Evolutionary conservation across 2,329 filamentous ascomycete genomes (phyloP), one percentile per base, ranked within the genome.

Genomic region (Thelonectria olida): DNA sequence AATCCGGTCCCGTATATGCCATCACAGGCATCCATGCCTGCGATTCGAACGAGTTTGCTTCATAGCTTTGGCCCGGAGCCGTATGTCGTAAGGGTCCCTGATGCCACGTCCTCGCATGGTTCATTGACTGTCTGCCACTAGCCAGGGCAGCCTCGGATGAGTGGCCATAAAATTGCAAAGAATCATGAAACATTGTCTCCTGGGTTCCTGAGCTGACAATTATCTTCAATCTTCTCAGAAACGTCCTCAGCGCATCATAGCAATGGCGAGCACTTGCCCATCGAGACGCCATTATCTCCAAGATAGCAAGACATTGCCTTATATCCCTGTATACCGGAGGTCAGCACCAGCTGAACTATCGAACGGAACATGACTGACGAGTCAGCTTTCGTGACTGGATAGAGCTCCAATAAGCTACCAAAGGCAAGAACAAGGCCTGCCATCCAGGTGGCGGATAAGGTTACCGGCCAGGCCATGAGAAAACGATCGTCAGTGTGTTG

Each of bases 391-490:
- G 53, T 44, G 15, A 57, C 34, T 3, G 67, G 64, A 25, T 76
- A 76, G 7, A 73, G 57, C 9, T 69, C 66, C 20, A 76, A 63
- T n/a, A 73, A 67, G 34, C 67, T 68, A 7, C 75, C 73, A 58
- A 77, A 77, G 2, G 75, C 74, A 7, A 78, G 62, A 5, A 77
- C 72, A 1, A 79, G 66, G 7, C 77, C 76, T 7, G 74, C 72
- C 74, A 78, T 79, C 76, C 76, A 79, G 0, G 69, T 64, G 1
- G 75, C 72, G 1, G 76, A 75, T 23, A 78, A 64, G 10, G 72
- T 73, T 0, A 74, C 74, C 0, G 76, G 76, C 76, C 76, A 78
- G 64, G 61, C 66, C n/a, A 67, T 51, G 2, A 61, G 61, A 15
- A 54, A 64, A 5, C 19, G 20, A 22, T 50, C 17, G 7, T 49